Base-by-base conservation (phyloP, 306 rosid species). In the Adenanthera pavonina region DNA sequence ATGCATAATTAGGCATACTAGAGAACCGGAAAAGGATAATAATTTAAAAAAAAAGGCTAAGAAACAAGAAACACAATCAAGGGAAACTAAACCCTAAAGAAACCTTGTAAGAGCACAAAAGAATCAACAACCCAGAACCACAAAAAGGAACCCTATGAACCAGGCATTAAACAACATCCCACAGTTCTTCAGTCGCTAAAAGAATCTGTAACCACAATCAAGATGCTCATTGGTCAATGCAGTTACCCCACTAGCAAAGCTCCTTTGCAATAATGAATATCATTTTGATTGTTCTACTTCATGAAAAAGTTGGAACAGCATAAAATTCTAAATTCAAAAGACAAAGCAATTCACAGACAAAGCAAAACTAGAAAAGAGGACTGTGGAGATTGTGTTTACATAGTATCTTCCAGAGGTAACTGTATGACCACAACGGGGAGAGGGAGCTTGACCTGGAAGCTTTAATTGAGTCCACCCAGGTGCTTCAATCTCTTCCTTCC, bases 371-470 rank as follows among this genome's bases (percentile, higher is more conserved):
- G 54, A 60, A 74, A 53, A 81, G 64, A 72, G 72, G 72, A 68
- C 69, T 33, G 30, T 60, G 76, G 25, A 64, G 75, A 83, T 11
- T 71, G 80, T 78, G 74, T 68, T 92, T 93, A 95, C 99, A 83
- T 92, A 82, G 82, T 87, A 97, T 86, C 99, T 97, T 80, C 94
- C 92, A 43, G 89, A 90, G 60, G 98, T 92, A 73, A 95, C 82
- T 62, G 98, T 88, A 74, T 95, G 99, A 79, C 98, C 99, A 71
- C 99, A 95, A 17, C 96, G 93, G 13, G 99, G 80, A 67, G 99
- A 88, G 81, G 99, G 99, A 72, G 96, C 93, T 87, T 95, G 99
- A 81, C 99, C 98, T 15, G 99, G 99, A 87, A 95, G 99, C 91
- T 92, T 95, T 81, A 95, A 85, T 74, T 93, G 98, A 83, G 99